Evolutionary conservation across 257 asterid genomes (phyloP).

Genomic region (Paulownia fortunei): DNA sequence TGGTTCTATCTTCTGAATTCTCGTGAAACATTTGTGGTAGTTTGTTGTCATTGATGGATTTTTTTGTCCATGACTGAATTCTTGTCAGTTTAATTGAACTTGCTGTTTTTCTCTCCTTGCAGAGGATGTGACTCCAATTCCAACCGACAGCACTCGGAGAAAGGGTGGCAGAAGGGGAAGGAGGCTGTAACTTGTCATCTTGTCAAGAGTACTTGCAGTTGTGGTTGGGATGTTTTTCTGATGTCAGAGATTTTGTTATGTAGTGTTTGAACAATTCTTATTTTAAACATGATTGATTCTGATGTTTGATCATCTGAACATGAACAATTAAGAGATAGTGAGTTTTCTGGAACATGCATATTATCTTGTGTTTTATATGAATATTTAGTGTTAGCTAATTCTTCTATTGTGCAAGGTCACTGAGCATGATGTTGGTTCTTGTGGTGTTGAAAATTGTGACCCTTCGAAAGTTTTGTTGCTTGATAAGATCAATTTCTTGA

Average conservation of each 20-base stretch:
- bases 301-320: conserved; percentile 34
- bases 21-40: too few species aligned
- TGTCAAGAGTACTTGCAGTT: neutral
- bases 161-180: conserved; percentile 85
- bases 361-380: neutral
- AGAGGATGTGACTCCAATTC: conserved; percentile 83
- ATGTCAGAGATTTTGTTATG: conserved; percentile 33
- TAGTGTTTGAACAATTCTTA: conserved; percentile 21
- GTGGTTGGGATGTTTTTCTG: conserved; percentile 24
- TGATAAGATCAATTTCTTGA: too few species aligned
- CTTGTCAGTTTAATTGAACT: neutral
- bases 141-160: conserved; percentile 74
- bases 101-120: neutral
- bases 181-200: conserved; percentile 50
- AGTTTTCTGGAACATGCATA: neutral
- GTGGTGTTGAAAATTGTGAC: too few species aligned
- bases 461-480: too few species aligned
- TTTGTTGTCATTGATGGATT: too few species aligned
- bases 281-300: conserved; percentile 20
- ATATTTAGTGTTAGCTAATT: neutral
- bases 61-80: too few species aligned
- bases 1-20: neutral
- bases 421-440: too few species aligned
- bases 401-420: neutral
- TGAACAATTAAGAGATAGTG: conserved; percentile 1